Evolutionary conservation across 176 grass and related monocot genomes (phyloP), one percentile per base, ranked within the genome.

Genomic region (Themeda triandra): DNA sequence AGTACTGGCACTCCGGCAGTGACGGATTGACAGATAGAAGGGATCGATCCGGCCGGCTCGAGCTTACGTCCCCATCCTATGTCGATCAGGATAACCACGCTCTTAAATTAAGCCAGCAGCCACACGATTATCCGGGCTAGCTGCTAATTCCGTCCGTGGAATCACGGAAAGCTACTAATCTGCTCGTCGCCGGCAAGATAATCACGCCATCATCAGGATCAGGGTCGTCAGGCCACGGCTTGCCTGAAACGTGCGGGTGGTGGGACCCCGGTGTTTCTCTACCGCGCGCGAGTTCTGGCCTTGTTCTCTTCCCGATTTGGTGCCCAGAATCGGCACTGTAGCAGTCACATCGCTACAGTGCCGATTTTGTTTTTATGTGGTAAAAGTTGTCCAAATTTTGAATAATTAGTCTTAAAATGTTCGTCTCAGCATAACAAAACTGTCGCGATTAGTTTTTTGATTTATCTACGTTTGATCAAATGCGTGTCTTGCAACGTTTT

Each of bases 211-310:
- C 53, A 60, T 58, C 54, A 62, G 58, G 58, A n/a, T n/a, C n/a
- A n/a, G n/a, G n/a, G n/a, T n/a, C n/a, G 3, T 60, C 56, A 75
- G 60, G 62, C 60, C 69, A 83, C 48, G 49, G 37, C 13, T 84
- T 84, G 24, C 89, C 80, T 35, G 51, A 80, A 83, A 80, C 80
- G 69, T 90, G 75, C 23, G 37, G 18, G 73, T 32, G 18, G 80
- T 76, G 75, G 80, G 84, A 19, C 83, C 71, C 31, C 66, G 31
- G 32, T 12, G 78, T 76, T 49, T 84, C 80, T 69, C 75, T 23
- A 33, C 83, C 65, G 83, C 42, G 7, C n/a, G n/a, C n/a, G n/a
- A n/a, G n/a, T n/a, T n/a, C n/a, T n/a, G n/a, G n/a, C n/a, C n/a
- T n/a, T n/a, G n/a, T n/a, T n/a, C n/a, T n/a, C n/a, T n/a, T n/a